Evolutionary conservation across 495 filamentous ascomycete species (phyloP).

Genomic region (Xylaria palmicola): DNA sequence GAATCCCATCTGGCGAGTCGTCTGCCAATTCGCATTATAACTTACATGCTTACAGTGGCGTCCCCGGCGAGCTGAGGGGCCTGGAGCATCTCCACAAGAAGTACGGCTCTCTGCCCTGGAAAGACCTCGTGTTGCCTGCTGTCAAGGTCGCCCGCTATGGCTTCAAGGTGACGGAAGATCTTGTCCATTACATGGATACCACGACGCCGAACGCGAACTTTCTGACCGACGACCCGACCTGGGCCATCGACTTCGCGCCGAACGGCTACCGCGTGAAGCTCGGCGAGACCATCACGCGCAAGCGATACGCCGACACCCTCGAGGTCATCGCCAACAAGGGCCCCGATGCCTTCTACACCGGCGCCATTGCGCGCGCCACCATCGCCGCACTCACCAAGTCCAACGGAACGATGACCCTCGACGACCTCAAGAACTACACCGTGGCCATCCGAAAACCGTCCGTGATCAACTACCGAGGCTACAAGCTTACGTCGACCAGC

Average conservation of each 20-base stretch:
- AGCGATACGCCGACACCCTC: slow-evolving; percentile 71
- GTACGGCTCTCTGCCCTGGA: slow-evolving; percentile 71
- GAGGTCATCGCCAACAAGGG: slow-evolving; percentile 66
- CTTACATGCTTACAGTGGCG: slow-evolving; percentile 50
- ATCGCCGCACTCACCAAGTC: slow-evolving; percentile 58
- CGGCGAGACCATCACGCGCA: slow-evolving; percentile 69
- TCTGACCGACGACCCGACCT: slow-evolving; percentile 63
- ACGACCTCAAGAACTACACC: slow-evolving; percentile 68
- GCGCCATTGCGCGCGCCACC: slow-evolving; percentile 66
- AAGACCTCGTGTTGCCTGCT: slow-evolving; percentile 61
- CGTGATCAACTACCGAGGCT: slow-evolving; percentile 66
- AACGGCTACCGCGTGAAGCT: slow-evolving; percentile 58
- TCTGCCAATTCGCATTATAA: neutral
- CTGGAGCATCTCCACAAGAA: slow-evolving; percentile 68
- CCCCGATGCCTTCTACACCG: slow-evolving; percentile 70
- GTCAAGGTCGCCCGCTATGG: slow-evolving; percentile 69
- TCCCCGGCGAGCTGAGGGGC: slow-evolving; percentile 77
- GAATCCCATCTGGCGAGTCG: neutral
- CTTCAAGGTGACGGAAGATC: slow-evolving; percentile 61
- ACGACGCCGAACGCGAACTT: slow-evolving; percentile 77
- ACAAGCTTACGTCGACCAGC: slow-evolving; percentile 61
- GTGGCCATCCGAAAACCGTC: slow-evolving; percentile 59
- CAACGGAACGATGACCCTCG: slow-evolving; percentile 76
- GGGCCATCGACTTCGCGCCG: slow-evolving; percentile 81
- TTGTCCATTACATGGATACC: slow-evolving; percentile 60